Percentiles rank a stretch among this genome's conserved stretches.
Conservation (phyloP, 2,329 filamentous ascomycete species). For the Nigrograna mackinnonii region DNA sequence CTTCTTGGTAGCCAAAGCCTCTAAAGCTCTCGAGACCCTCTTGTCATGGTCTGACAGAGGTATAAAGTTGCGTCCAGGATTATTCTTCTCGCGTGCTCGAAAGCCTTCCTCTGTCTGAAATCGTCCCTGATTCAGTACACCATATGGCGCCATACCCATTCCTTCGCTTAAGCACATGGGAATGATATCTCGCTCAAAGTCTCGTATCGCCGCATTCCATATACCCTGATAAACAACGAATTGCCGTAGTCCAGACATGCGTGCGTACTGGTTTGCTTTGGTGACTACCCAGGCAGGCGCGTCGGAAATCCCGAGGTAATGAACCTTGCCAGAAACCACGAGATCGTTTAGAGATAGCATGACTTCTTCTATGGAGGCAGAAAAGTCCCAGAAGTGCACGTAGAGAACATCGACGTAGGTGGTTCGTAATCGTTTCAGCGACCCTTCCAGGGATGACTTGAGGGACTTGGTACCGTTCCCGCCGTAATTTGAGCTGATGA, state of each 20-base stretch:
- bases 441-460: constrained; percentile 2
- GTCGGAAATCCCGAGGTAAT: constrained; percentile 20
- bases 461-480: constrained; percentile 7
- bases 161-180: constrained; percentile 42
- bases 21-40: constrained; percentile 49
- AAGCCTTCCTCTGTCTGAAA: constrained; percentile 48
- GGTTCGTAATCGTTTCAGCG: constrained; percentile 11
- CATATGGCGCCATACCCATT: constrained; percentile 55
- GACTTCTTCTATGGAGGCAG: constrained; percentile 2
- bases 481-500: neutral
- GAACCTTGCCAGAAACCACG: constrained; percentile 1
- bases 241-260: constrained; percentile 56
- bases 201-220: constrained; percentile 39
- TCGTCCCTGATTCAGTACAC: constrained; percentile 40
- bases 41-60: neutral
- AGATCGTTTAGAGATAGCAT: constrained; percentile 4
- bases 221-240: constrained; percentile 47
- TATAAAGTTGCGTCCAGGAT: constrained; percentile 12
- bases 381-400: constrained; percentile 2
- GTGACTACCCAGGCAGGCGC: constrained; percentile 38
- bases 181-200: constrained; percentile 45
- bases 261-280: constrained; percentile 20
- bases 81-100: constrained; percentile 42
- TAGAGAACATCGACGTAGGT: constrained; percentile 7
- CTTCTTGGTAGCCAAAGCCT: constrained; percentile 58